These are phyloP conservation scores for Pochonia chlamydosporia DNA, from an alignment of 2,329 filamentous ascomycete species.

Conservation along the genomic window DNA sequence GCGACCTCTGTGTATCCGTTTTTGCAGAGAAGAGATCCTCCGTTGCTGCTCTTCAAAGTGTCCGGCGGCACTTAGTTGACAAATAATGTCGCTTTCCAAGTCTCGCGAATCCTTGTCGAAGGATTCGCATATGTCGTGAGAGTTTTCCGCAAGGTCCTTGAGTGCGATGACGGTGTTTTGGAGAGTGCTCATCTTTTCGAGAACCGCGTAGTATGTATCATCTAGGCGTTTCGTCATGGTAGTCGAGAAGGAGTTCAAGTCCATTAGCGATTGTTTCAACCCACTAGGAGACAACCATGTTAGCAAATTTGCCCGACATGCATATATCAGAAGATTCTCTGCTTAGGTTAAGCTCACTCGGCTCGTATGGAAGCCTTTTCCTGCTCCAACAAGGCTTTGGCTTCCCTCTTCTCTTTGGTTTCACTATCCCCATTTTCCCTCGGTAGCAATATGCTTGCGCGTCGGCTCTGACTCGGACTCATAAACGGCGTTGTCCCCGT, in stretches of 20 bases:
- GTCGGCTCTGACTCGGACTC: slow-evolving; percentile 37
- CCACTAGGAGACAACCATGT: slow-evolving; percentile 35
- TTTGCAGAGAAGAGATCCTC: slow-evolving; percentile 56
- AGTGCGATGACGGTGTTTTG: slow-evolving; percentile 59
- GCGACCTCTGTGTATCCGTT: slow-evolving; percentile 54
- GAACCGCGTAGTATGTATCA: slow-evolving; percentile 66
- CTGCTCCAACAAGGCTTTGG: slow-evolving; percentile 34
- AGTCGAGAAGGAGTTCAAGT: slow-evolving; percentile 55
- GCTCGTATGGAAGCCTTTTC: slow-evolving; percentile 22
- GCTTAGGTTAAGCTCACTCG: slow-evolving; percentile 21
- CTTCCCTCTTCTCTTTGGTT: slow-evolving; percentile 31
- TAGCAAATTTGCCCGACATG: neutral
- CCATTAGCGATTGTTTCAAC: slow-evolving; percentile 44
- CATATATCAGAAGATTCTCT: no score
- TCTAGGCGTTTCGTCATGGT: slow-evolving; percentile 62
- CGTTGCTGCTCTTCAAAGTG: slow-evolving; percentile 60
- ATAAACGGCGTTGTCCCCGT: slow-evolving; percentile 38
- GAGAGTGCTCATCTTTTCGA: slow-evolving; percentile 61
- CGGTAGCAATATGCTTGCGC: slow-evolving; percentile 32
- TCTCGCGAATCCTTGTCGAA: slow-evolving; percentile 57
- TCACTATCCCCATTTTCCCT: slow-evolving; percentile 25
- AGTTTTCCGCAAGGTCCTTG: slow-evolving; percentile 59
- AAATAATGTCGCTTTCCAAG: slow-evolving; percentile 53
- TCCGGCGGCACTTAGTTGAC: slow-evolving; percentile 55
- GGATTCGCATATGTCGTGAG: slow-evolving; percentile 48